Base-by-base conservation (phyloP, 257 asterid genomes). In the Ajuga chamaepitys region DNA sequence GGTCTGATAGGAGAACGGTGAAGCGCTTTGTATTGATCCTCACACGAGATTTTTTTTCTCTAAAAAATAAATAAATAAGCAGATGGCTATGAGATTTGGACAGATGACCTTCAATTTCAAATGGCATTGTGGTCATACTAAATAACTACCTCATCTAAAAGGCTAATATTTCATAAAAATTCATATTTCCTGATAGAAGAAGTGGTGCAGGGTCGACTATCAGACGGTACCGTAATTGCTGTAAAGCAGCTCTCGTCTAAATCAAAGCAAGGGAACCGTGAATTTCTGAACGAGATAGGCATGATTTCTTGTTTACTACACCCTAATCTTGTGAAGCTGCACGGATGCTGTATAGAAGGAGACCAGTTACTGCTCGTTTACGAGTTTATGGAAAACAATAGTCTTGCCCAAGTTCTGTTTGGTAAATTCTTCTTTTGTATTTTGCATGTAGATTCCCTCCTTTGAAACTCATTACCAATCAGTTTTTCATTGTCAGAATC, bases 201-300 rank as follows among this genome's bases (percentile, higher is more conserved):
- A 55, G 3, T 74, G 28, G 46, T 52, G 75, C 78, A 88, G 98
- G 95, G 96, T 11, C 32, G 5, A 52, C 78, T 91, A 63, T 69
- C 77, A 3, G 96, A 91, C 60, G 89, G 96, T 14, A 88, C 91
- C 3, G 78, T 71, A 18, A 82, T 87, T 61, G 98, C 98, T 2
- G 97, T 91, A 34, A 91, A 91, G 89, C 87, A 88, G 73, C 91
- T 88, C 46, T 91, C 96, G 28, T 81, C 85, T 53, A 74, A 70
- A 77, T 92, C 98, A 26, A 83, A 73, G 65, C 98, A 92, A 75
- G 98, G 98, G 55, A 79, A 81, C 72, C 87, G 95, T 5, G 98
- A 88, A 64, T 91, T 91, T 72, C 67, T 91, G 53, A 86, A 91
- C 58, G 98, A 91, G 79, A 85, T 91, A 52, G 95, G 86, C 71